A percentile compares a stretch with the other conserved stretches of the same genome.
Conservation (phyloP, 768 basidiomycete species). For the Pleurotus eryngii region DNA sequence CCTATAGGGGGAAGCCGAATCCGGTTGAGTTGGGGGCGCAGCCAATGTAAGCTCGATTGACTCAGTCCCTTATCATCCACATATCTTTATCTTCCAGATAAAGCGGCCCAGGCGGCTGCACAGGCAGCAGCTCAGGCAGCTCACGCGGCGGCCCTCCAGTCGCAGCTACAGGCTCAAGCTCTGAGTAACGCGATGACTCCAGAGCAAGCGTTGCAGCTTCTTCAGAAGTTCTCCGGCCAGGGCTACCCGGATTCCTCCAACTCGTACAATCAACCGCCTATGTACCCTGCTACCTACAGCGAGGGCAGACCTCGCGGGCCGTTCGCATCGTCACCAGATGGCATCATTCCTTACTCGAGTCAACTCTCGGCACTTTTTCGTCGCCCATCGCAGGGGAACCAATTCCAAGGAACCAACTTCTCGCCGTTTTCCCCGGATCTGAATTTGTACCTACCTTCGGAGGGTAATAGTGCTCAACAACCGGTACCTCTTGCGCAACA, state of each 20-base stretch:
- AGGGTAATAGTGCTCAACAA: slow-evolving; percentile 24
- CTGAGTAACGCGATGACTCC: slow-evolving; percentile 39
- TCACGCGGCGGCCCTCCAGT: slow-evolving; percentile 68
- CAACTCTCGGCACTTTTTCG: slow-evolving; percentile 16
- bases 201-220: slow-evolving; percentile 60
- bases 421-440: slow-evolving; percentile 83
- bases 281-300: slow-evolving; percentile 6
- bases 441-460: slow-evolving; percentile 34
- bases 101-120: slow-evolving; percentile 87
- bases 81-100: slow-evolving; percentile 46
- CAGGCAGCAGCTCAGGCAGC: slow-evolving; percentile 48
- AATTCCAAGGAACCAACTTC: slow-evolving; percentile 44
- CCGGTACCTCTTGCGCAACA: slow-evolving; percentile 39
- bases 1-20: slow-evolving; percentile 91
- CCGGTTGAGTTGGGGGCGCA: slow-evolving; percentile 89
- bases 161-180: slow-evolving; percentile 24
- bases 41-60: slow-evolving; percentile 65
- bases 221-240: slow-evolving; percentile 52
- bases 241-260: slow-evolving; percentile 28
- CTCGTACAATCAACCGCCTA: slow-evolving; percentile 12
- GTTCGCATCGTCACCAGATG: slow-evolving; percentile 4
- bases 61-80: background rate
- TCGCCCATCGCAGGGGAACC: slow-evolving; percentile 26
- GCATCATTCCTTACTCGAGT: slow-evolving; percentile 13
- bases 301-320: slow-evolving; percentile 17